A percentile compares a stretch with the other conserved stretches of the same genome.
phyloP scores from a whole-genome alignment of 225 moss, liverwort and hornwort species.

The Ulota crispa region DNA sequence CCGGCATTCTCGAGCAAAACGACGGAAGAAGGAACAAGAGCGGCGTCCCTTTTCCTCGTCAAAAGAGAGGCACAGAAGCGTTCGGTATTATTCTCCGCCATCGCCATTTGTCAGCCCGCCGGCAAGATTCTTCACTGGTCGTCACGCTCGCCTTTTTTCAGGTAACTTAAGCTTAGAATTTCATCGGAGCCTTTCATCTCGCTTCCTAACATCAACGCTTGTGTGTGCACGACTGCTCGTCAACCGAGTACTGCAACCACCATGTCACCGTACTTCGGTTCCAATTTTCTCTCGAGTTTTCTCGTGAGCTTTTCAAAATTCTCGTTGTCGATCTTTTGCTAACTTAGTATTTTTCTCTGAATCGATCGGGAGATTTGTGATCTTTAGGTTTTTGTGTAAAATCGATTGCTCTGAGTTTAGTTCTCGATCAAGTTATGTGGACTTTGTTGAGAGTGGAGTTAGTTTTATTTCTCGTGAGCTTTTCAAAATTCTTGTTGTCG shows the following conservation, averaged over 20 bases:
- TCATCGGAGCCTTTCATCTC: background rate
- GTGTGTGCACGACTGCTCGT: background rate
- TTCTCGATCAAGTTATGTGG: background rate
- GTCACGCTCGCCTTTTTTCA: background rate
- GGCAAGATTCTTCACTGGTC: background rate
- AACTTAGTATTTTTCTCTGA: background rate
- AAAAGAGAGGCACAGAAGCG: constrained; percentile 18
- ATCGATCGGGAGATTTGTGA: background rate
- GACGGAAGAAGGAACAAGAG: background rate
- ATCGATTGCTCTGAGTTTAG: background rate
- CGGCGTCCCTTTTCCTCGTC: background rate
- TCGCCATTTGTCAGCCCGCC: background rate
- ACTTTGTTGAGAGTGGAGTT: background rate
- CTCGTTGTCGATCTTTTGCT: background rate
- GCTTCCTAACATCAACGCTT: background rate
- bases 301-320: background rate
- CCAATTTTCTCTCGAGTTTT: too few relatives aligned
- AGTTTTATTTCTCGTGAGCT: background rate
- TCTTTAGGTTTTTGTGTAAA: background rate
- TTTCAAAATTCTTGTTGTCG: background rate
- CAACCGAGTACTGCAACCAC: background rate
- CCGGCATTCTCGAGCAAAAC: background rate
- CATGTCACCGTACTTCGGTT: background rate
- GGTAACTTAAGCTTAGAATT: background rate
- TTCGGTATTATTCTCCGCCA: background rate